phyloP scores from a whole-genome alignment of 495 filamentous ascomycete species.

The Xylaria sp. region DNA sequence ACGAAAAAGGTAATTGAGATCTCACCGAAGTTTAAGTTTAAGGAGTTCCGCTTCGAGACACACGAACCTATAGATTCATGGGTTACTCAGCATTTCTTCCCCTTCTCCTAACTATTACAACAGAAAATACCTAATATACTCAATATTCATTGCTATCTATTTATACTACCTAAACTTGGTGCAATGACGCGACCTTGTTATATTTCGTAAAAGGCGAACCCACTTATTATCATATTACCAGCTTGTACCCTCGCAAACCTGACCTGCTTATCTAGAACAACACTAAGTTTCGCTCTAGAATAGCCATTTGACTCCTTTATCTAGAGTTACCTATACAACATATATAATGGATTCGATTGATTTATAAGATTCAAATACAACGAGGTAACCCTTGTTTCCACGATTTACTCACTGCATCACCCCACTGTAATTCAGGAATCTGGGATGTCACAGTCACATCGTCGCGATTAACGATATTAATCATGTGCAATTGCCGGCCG shows the following conservation, averaged over 20 bases:
- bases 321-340: not conserved
- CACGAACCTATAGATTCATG: not conserved
- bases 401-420: constrained; percentile 6
- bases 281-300: not conserved
- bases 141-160: not conserved
- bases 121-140: not conserved
- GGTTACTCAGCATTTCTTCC: not conserved
- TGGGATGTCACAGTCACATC: constrained; percentile 13
- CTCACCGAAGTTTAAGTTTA: not conserved
- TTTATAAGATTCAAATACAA: not conserved
- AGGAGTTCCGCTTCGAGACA: not conserved
- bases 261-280: not conserved
- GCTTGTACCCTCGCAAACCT: not conserved
- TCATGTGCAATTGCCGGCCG: not conserved
- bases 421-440: not conserved
- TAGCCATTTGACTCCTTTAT: not conserved
- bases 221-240: not conserved
- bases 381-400: not conserved
- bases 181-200: not conserved
- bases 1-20: not conserved
- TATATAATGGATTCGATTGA: not conserved
- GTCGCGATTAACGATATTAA: not conserved
- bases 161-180: not conserved
- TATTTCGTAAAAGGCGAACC: not conserved
- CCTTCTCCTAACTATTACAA: not conserved